phyloP scores from a whole-genome alignment of 1,284 basidiomycete species.

The Grifola frondosa region DNA sequence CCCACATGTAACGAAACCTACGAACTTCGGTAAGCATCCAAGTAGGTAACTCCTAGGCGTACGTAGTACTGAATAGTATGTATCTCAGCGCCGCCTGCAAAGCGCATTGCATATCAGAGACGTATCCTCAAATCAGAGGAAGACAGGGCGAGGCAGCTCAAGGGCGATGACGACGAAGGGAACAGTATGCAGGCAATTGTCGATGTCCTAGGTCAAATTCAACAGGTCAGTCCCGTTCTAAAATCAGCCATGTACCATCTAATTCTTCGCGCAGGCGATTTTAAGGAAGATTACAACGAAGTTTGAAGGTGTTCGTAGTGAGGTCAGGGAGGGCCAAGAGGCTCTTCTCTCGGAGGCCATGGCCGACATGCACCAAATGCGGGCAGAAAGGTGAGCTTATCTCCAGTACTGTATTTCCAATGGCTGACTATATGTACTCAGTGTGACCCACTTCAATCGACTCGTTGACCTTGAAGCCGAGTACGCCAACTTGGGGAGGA shows the following conservation, averaged over 20 bases:
- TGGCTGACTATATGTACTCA: slow-evolving; percentile 14
- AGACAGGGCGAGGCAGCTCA: not conserved
- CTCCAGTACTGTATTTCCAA: not conserved
- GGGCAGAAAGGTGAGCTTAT: slow-evolving; percentile 35
- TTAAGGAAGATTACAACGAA: slow-evolving; percentile 41
- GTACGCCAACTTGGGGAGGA: slow-evolving; percentile 38
- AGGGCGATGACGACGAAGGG: not conserved
- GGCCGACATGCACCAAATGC: slow-evolving; percentile 40
- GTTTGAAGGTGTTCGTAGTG: slow-evolving; percentile 41
- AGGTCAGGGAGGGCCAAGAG: slow-evolving; percentile 40
- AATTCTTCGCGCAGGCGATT: slow-evolving; percentile 39
- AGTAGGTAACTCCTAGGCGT: too few species aligned
- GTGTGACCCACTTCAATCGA: slow-evolving; percentile 40
- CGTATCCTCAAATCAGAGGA: too few species aligned
- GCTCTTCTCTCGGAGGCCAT: slow-evolving; percentile 42
- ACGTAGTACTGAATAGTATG: too few species aligned
- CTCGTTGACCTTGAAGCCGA: slow-evolving; percentile 43
- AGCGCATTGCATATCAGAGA: too few species aligned
- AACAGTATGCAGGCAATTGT: slow-evolving; percentile 23
- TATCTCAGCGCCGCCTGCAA: too few species aligned
- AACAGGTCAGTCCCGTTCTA: slow-evolving; percentile 20
- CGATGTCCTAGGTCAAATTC: slow-evolving; percentile 22
- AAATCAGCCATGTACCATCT: too few species aligned
- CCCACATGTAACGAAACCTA: not conserved
- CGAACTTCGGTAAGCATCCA: too few species aligned